phyloP scores from a whole-genome alignment of 257 asterid genomes.

The Salvia rosmarinus region DNA sequence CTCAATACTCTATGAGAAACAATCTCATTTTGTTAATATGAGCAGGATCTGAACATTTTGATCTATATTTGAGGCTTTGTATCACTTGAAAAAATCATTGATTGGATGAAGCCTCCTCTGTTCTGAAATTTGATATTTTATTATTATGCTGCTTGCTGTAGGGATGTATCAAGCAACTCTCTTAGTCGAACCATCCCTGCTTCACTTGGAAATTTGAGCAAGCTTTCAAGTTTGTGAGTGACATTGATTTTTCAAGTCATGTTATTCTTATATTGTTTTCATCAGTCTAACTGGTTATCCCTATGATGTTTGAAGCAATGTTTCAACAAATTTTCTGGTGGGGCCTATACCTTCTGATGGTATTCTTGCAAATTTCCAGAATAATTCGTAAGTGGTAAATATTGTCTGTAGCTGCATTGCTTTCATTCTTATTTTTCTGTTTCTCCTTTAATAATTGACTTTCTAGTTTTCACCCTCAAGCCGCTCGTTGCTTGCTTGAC shows the following conservation, averaged over 20 bases:
- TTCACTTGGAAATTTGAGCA: slow-evolving; percentile 72
- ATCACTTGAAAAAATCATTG: slow-evolving; percentile 19
- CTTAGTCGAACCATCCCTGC: slow-evolving; percentile 81
- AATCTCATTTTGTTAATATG: slow-evolving; percentile 11
- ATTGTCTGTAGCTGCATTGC: slow-evolving; percentile 9
- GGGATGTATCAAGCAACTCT: slow-evolving; percentile 91
- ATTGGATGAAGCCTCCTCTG: slow-evolving; percentile 21
- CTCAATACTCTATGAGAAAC: slow-evolving; percentile 11
- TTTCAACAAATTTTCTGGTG: slow-evolving; percentile 79
- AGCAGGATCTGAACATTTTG: slow-evolving; percentile 14
- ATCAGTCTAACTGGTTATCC: slow-evolving; percentile 32
- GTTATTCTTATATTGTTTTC: slow-evolving; percentile 28
- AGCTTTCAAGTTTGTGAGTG: slow-evolving; percentile 70
- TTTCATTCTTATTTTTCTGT: slow-evolving; percentile 1
- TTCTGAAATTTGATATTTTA: slow-evolving; percentile 21
- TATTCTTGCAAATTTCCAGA: slow-evolving; percentile 59
- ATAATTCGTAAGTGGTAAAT: slow-evolving; percentile 63
- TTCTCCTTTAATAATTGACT: slow-evolving; percentile 2
- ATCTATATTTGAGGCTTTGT: slow-evolving; percentile 23
- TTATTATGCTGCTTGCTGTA: slow-evolving; percentile 41
- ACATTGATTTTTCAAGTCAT: slow-evolving; percentile 16
- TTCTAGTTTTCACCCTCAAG: slow-evolving; percentile 11
- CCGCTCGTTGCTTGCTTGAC: slow-evolving; percentile 25
- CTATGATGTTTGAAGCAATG: slow-evolving; percentile 61
- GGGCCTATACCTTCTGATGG: slow-evolving; percentile 83